Conservation (phyloP, 495 filamentous ascomycete species). For the Aspergillus leporis region DNA sequence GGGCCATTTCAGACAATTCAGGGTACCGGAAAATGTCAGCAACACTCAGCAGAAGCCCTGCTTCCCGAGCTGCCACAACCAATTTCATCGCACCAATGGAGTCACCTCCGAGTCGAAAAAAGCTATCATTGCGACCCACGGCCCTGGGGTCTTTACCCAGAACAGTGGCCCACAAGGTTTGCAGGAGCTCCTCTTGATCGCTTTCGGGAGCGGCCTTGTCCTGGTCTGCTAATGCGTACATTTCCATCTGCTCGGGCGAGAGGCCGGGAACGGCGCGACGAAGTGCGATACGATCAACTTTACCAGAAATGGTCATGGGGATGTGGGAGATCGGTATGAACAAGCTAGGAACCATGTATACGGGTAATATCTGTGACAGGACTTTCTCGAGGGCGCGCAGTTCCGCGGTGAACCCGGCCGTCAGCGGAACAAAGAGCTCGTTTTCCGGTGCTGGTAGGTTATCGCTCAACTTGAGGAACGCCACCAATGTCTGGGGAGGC, state of each 20-base stretch:
- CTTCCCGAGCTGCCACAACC: constrained; percentile 33
- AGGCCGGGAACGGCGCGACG: constrained; percentile 1
- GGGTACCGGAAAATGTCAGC: constrained; percentile 39
- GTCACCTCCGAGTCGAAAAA: constrained; percentile 53
- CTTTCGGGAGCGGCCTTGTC: constrained; percentile 10
- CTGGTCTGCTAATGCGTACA: not conserved
- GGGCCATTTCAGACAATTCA: constrained; percentile 11
- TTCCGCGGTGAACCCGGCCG: not conserved
- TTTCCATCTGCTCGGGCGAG: constrained; percentile 7
- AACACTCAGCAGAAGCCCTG: constrained; percentile 41
- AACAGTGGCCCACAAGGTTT: constrained; percentile 31
- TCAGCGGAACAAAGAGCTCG: not conserved
- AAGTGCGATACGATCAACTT: constrained; percentile 34
- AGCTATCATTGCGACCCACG: constrained; percentile 36
- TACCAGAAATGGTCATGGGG: constrained; percentile 36
- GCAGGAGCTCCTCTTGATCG: constrained; percentile 27
- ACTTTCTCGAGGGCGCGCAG: constrained; percentile 2
- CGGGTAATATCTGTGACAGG: constrained; percentile 15
- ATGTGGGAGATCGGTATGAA: constrained; percentile 35
- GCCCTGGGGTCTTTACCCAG: constrained; percentile 20
- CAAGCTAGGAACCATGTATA: constrained; percentile 43
- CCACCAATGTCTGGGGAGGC: not conserved
- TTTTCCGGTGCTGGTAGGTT: not conserved
- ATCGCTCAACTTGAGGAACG: not conserved
- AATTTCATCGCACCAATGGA: constrained; percentile 53